These are phyloP conservation scores for Panicum miliaceum DNA, from an alignment of 176 grass and related monocot species.

Conservation along the genomic window DNA sequence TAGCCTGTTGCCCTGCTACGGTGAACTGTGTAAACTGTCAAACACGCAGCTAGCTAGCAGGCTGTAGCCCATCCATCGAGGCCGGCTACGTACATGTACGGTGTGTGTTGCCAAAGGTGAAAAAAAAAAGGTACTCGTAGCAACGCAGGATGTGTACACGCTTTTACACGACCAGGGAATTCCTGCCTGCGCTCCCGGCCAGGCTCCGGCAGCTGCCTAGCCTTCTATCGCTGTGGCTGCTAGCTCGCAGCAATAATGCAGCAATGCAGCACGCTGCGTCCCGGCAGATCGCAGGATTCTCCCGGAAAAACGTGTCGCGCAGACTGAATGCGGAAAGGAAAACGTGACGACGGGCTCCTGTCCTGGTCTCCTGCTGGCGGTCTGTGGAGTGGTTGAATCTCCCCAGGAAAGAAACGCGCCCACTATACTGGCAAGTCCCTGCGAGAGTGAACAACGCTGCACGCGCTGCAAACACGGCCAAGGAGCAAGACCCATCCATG, in stretches of 20 bases:
- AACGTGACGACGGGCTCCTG: not conserved
- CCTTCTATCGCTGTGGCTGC: not conserved
- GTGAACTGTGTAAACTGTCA: constrained; percentile 9
- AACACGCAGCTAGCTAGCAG: constrained; percentile 1
- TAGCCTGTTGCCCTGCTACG: not conserved
- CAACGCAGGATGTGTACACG: constrained; percentile 26
- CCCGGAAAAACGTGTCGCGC: not conserved
- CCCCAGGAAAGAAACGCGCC: not conserved
- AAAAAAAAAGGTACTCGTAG: constrained; percentile 6
- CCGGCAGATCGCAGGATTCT: not conserved
- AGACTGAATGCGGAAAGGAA: not conserved
- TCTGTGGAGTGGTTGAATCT: not conserved
- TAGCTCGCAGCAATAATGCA: not conserved
- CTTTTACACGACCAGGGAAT: constrained; percentile 34
- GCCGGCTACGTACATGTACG: constrained; percentile 20
- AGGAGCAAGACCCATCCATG: no score
- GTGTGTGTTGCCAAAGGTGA: not conserved
- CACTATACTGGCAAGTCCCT: not conserved
- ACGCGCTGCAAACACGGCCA: not conserved
- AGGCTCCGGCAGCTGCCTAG: not conserved
- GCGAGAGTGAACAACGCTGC: not conserved
- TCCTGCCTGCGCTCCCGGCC: not conserved
- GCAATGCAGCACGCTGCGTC: not conserved
- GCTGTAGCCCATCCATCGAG: not conserved
- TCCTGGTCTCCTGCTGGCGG: not conserved